Base-by-base conservation (phyloP, 2,329 filamentous ascomycete species). In the Colletotrichum sp. region DNA sequence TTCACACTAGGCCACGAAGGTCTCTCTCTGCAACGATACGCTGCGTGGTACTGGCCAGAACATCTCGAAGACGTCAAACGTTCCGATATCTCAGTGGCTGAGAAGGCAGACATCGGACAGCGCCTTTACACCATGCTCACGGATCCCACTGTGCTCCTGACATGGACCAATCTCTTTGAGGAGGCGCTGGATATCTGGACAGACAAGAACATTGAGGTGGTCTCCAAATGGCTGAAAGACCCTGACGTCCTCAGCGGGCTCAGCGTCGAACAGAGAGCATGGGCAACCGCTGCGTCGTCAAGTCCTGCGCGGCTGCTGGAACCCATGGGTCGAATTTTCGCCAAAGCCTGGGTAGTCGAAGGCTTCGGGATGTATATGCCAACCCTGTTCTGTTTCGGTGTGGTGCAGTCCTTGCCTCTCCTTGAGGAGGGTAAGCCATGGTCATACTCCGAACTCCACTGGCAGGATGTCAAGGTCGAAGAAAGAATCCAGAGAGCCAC, bases 11-110 rank as follows among this genome's bases (percentile, higher is more conserved):
- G 77, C n/a, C 71, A 83, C 3, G 70, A 77, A 58, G 76, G 76
- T 9, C 34, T 76, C 14, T 73, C 77, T 9, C 9, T 78, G 13
- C 76, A 78, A 28, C 26, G 85, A 59, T 87, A 87, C 43, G 84
- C 85, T 1, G 85, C 85, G 0, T 86, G 85, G 85, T 87, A 87
- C 71, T 87, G 85, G 85, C 85, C 86, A 65, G 85, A 87, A 43
- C 85, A 87, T 76, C 69, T 86, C 14, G 81, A 81, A 0, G 81
- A 80, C 1, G 78, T 87, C 16, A 82, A 86, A 52, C 81, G 81
- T 2, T 62, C 74, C 0, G 75, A 75, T 0, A 78, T 85, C 1
- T 75, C 80, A 0, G 70, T 66, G 0, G 68, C 78, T 0, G 81
- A 85, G 58, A 86, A 85, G 74, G 78, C 78, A 2, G 78, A 79